Evolutionary conservation across 129 eudicot genomes (phyloP).

Genomic region (Oenanthe sinensis): DNA sequence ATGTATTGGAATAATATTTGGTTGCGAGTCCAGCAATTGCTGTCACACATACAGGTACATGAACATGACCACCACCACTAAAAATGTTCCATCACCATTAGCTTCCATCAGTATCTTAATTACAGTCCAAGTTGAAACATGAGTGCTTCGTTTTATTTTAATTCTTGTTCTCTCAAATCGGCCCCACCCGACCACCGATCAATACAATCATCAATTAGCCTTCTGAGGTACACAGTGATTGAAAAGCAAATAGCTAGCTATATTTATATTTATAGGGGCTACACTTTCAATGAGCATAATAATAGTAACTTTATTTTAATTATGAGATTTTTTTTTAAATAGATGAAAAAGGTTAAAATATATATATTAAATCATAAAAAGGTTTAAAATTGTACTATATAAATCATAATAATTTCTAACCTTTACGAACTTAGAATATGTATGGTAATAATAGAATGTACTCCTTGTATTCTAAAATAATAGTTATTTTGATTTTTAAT

Average conservation of each 20-base stretch:
- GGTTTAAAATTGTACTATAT: no score
- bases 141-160: background rate
- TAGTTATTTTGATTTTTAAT: no score
- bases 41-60: background rate
- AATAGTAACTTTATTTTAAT: no score
- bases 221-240: background rate
- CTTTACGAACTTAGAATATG: no score
- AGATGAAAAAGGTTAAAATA: no score
- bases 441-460: no score
- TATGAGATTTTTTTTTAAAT: no score
- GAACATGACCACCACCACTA: conserved; percentile 12
- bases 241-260: background rate
- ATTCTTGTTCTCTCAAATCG: background rate
- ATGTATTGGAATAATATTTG: background rate
- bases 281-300: background rate
- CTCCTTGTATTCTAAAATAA: no score
- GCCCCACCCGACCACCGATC: background rate
- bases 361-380: no score
- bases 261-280: background rate
- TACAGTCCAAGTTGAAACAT: background rate
- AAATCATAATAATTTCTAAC: no score
- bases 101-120: background rate
- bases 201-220: conserved; percentile 1
- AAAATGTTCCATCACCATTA: conserved; percentile 5
- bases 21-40: background rate